Evolutionary conservation across 164 flowering plant genomes (phyloP), one percentile per base, ranked within the genome.

Genomic region (Pachysandra terminalis): DNA sequence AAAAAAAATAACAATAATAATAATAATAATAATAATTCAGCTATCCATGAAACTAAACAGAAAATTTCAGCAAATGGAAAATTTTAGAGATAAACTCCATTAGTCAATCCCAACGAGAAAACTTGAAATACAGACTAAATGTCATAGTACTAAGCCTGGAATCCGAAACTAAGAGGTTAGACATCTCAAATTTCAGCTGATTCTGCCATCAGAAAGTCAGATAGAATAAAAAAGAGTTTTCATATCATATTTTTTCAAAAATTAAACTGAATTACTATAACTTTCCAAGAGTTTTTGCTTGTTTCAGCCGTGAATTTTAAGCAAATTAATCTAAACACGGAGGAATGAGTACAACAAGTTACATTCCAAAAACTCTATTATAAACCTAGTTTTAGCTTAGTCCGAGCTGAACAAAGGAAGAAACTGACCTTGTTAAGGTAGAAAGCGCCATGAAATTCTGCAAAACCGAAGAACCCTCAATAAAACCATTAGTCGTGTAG

Each of bases 381-480:
- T 7, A 13, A 5, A 14, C 27, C 17, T 40, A 21, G 19, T 37
- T 8, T 41, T 12, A 61, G 17, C 64, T n/a, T 61, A 48, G 9
- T 28, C 21, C 0, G n/a, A 54, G 28, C 59, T 21, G 19, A 55
- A 19, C 56, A 35, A 23, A 5, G n/a, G 19, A 57, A 41, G 56
- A 45, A 23, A 57, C 63, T 67, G 40, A 67, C 63, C 69, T 67
- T 61, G n/a, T 7, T 17, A 40, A 23, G 59, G 19, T 19, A 17
- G 63, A 19, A 28, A 22, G 15, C 45, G 45, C 40, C 41, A 21
- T 53, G 28, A 26, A 64, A 26, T 23, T 21, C n/a, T 19, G 19
- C 51, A 45, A 45, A 45, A 10, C 10, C 10, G 17, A 2, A 12
- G 10, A 45, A 45, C 1, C 17, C 15, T 45, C 51, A 10, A 45